These are phyloP conservation scores for Fusarium pilosicola DNA, from an alignment of 2,329 filamentous ascomycete species.

Conservation along the genomic window DNA sequence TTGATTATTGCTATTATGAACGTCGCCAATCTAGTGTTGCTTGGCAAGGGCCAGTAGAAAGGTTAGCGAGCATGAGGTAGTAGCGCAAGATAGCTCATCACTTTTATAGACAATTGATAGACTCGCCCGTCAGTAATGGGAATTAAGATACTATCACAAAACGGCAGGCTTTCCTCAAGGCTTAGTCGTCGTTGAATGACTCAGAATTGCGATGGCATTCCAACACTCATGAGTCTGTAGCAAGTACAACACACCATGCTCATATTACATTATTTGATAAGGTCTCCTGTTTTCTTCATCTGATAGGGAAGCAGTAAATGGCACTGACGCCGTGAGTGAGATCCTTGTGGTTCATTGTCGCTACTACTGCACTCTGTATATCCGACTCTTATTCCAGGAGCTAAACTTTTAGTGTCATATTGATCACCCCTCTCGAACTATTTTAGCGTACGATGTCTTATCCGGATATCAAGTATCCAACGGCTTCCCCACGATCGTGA, in stretches of 20 bases:
- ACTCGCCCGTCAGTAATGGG: accelerated
- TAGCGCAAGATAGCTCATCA: accelerated
- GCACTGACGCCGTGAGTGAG: accelerated
- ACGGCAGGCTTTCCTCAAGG: accelerated
- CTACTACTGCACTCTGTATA: too few relatives aligned
- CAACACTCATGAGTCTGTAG: too few relatives aligned
- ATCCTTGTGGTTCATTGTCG: too few relatives aligned
- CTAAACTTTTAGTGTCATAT: background rate
- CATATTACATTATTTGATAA: too few relatives aligned
- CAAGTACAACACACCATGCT: too few relatives aligned
- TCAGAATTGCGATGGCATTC: too few relatives aligned
- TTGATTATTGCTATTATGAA: conserved; percentile 81
- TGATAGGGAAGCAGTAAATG: too few relatives aligned
- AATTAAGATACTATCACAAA: background rate
- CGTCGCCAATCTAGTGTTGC: conserved; percentile 73
- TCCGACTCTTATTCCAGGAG: background rate
- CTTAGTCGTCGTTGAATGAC: too few relatives aligned
- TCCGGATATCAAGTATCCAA: background rate
- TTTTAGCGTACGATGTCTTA: background rate
- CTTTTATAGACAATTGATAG: background rate
- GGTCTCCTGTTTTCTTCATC: too few relatives aligned
- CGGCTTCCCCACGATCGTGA: background rate
- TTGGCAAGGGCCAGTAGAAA: background rate
- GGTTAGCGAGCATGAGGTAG: accelerated
- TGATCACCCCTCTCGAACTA: background rate